Evolutionary conservation across 208 protist genomes (phyloP).

Genomic region (Histomonas meleagridis): DNA sequence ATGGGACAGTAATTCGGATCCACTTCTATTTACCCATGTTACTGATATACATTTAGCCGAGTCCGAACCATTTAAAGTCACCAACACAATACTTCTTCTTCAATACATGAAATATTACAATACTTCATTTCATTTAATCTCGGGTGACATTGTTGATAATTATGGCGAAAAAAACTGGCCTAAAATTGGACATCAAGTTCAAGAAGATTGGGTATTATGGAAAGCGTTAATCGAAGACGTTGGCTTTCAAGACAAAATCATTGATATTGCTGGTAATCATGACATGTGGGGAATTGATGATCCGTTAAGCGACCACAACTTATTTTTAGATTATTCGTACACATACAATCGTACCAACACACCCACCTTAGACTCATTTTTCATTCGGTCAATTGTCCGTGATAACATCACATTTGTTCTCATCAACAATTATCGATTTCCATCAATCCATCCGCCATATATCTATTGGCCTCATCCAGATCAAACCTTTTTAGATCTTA

Average conservation of each 20-base stretch:
- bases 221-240: neutral
- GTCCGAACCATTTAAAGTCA: neutral
- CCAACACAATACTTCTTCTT: neutral
- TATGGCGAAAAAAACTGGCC: neutral
- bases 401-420: neutral
- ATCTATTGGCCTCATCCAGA: neutral
- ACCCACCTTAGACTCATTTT: neutral
- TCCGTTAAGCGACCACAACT: neutral
- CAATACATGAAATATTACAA: neutral
- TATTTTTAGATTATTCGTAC: neutral
- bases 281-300: neutral
- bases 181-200: neutral
- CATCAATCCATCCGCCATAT: neutral
- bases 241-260: too few species aligned
- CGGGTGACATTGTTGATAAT: neutral
- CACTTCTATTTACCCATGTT: neutral
- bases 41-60: neutral
- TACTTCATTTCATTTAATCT: neutral
- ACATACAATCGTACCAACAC: neutral
- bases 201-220: neutral
- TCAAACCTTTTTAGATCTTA: neutral
- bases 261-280: neutral
- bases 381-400: too few species aligned
- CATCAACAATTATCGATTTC: neutral
- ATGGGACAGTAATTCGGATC: neutral